Base-by-base conservation (phyloP, 2,329 filamentous ascomycete genomes). In the Pseudogymnoascus sp. region DNA sequence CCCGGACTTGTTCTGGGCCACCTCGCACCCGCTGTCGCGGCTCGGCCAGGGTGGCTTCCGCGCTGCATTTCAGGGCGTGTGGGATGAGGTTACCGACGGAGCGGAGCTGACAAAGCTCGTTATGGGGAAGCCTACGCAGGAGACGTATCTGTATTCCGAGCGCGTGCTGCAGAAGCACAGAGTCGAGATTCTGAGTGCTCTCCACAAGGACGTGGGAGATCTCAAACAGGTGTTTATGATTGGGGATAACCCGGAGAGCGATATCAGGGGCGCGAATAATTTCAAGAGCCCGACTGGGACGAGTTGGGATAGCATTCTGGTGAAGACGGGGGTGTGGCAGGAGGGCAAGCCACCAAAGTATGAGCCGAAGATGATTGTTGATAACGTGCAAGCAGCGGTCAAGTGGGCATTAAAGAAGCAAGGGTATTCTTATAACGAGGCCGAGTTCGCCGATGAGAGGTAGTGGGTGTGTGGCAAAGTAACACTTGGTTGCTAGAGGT, bases 31-130 rank as follows among this genome's bases (percentile, higher is more conserved):
- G 63, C 82, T 93, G 58, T 90, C 93, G 30, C 87, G 94, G 4
- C 82, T 97, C 41, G 94, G 93, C 1, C 94, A 97, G 73, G 94
- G 94, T 15, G 91, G 90, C 0, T 97, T 97, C 74, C 84, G 90
- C 64, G 88, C 88, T 47, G 89, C 91, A 0, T 75, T 97, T 14
- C 83, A 86, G 65, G 92, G 91, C 0, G 81, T 94, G 1, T 97
- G 91, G 91, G 73, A 77, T 5, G 83, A 85, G 18, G 77, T 90
- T 4, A 95, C 90, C 0, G 80, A 80, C 9, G 86, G 84, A 3
- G 74, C 71, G 4, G 71, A 81, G 68, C 73, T 94, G 59, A 72
- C 80, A 60, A 84, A 84, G 65, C 84, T 80, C 1, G 80, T 89
- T 12, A 87, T 96, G 66, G 94, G 94, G 2, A 97, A 99, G 75